These are phyloP conservation scores for Colletotrichum spaethianum DNA, from an alignment of 2,329 filamentous ascomycete species.

Conservation along the genomic window DNA sequence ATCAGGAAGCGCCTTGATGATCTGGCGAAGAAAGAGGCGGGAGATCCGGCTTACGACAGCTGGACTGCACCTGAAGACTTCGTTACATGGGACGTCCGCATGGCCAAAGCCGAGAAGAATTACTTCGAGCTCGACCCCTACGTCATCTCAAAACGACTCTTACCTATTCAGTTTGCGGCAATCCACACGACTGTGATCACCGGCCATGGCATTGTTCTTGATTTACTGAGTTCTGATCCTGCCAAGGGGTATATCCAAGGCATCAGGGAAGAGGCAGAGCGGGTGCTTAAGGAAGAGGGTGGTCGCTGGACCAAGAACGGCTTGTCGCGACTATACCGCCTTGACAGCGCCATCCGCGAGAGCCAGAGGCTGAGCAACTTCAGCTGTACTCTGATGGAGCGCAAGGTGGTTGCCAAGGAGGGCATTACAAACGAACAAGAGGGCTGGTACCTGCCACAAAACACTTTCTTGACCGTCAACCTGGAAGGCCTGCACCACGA, in stretches of 20 bases:
- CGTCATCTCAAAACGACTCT: conserved; percentile 64
- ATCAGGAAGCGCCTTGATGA: conserved; percentile 64
- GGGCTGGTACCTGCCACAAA: conserved; percentile 61
- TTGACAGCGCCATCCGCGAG: conserved; percentile 68
- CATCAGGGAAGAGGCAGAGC: conserved; percentile 59
- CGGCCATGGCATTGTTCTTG: conserved; percentile 61
- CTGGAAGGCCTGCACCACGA: conserved; percentile 63
- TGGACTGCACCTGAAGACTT: conserved; percentile 68
- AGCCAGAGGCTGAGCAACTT: conserved; percentile 66
- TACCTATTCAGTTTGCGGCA: conserved; percentile 71
- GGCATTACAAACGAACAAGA: conserved; percentile 56
- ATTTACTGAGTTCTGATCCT: conserved; percentile 59
- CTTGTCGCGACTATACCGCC: conserved; percentile 58
- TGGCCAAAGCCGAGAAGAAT: conserved; percentile 61
- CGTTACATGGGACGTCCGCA: conserved; percentile 69
- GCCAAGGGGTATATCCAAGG: conserved; percentile 52
- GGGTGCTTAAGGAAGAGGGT: conserved; percentile 51
- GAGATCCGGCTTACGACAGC: conserved; percentile 56
- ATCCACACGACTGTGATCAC: conserved; percentile 72
- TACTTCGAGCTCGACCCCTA: conserved; percentile 60
- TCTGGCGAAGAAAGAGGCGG: conserved; percentile 57
- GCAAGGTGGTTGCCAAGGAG: conserved; percentile 58
- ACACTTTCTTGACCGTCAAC: conserved; percentile 59
- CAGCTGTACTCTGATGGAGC: conserved; percentile 59
- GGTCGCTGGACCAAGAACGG: conserved; percentile 62